These are phyloP conservation scores for Camellia granthamiana DNA, from an alignment of 148 eudicot genomes.

Conservation along the genomic window DNA sequence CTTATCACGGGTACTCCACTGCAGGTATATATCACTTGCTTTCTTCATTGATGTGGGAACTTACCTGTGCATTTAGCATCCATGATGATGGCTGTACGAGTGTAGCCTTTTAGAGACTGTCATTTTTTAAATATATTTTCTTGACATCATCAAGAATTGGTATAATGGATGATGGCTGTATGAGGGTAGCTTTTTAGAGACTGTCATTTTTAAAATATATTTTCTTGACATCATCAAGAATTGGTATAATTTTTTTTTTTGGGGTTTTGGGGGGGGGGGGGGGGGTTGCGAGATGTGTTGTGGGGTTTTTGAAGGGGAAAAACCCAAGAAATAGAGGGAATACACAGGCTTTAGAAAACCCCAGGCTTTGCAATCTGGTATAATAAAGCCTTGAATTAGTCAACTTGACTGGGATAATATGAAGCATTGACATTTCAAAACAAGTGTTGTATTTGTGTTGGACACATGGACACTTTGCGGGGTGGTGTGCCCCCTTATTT, in stretches of 20 bases:
- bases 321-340: neutral
- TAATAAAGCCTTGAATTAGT: neutral
- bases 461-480: too few relatives aligned
- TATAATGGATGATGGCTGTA: neutral
- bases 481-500: too few relatives aligned
- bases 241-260: neutral
- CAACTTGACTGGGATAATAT: neutral
- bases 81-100: neutral
- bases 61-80: neutral
- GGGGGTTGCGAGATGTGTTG: too few relatives aligned
- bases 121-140: neutral
- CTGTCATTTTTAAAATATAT: too few relatives aligned
- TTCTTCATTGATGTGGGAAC: neutral
- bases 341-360: neutral
- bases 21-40: slow-evolving; percentile 52
- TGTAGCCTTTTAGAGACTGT: neutral
- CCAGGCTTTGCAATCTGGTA: neutral
- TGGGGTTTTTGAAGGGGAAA: neutral
- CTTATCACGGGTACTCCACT: slow-evolving; percentile 98
- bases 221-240: neutral
- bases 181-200: neutral
- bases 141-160: neutral
- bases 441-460: too few relatives aligned
- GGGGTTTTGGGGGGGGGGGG: neutral
- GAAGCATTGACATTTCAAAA: too few relatives aligned